Evolutionary conservation across 2,329 filamentous ascomycete species (phyloP).

Genomic region (Magnaporthiopsis incrustans): DNA sequence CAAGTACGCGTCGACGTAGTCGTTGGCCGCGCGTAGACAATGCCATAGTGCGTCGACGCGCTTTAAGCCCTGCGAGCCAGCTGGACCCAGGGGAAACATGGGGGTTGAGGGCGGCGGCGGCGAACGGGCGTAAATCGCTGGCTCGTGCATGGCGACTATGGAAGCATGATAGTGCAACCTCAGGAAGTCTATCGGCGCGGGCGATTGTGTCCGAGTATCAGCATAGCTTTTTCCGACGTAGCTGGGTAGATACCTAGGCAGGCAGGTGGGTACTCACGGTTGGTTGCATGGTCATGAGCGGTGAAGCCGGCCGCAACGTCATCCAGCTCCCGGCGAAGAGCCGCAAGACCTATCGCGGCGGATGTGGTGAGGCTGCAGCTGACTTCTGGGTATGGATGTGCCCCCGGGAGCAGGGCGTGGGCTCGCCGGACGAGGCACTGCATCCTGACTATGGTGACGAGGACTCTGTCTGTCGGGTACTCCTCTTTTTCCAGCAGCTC

Average conservation of each 20-base stretch:
- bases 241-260: too few relatives aligned
- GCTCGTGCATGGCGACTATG: slow-evolving; percentile 29
- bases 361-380: slow-evolving; percentile 17
- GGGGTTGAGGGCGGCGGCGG: slow-evolving; percentile 1
- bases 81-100: background rate
- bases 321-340: slow-evolving; percentile 25
- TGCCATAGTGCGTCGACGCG: slow-evolving; percentile 29
- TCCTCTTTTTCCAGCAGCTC: slow-evolving; percentile 20
- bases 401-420: slow-evolving; percentile 18
- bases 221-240: background rate
- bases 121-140: slow-evolving; percentile 23
- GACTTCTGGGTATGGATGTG: slow-evolving; percentile 12
- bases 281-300: background rate
- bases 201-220: background rate
- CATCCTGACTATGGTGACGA: slow-evolving; percentile 25
- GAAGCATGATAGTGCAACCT: slow-evolving; percentile 25
- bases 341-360: slow-evolving; percentile 25
- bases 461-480: slow-evolving; percentile 23
- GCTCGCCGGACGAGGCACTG: slow-evolving; percentile 25
- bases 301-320: background rate
- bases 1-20: slow-evolving; percentile 20
- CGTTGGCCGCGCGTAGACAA: slow-evolving; percentile 22
- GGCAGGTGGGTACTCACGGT: background rate
- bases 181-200: slow-evolving; percentile 16
- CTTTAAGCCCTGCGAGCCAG: slow-evolving; percentile 16